Conservation (phyloP, 768 basidiomycete species). For the Kwoniella pini region DNA sequence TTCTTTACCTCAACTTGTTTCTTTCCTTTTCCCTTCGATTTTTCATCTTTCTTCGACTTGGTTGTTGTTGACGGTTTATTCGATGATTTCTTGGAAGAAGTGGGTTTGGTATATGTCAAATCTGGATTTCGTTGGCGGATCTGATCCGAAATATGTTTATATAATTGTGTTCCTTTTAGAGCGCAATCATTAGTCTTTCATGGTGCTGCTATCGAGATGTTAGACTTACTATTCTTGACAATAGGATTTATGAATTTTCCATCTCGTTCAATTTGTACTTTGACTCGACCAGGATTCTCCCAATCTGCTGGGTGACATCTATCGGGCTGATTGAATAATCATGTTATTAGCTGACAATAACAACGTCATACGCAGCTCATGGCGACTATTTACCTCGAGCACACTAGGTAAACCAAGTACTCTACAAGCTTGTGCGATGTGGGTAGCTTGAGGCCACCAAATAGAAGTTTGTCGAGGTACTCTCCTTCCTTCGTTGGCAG, state of each 20-base stretch:
- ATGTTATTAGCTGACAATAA: background rate
- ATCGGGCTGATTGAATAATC: constrained; percentile 55
- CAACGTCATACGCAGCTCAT: background rate
- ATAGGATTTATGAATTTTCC: constrained; percentile 51
- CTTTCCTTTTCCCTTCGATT: background rate
- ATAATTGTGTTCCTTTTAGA: constrained; percentile 57
- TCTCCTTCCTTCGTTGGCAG: constrained; percentile 80
- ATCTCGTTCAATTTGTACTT: constrained; percentile 63
- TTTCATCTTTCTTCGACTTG: background rate
- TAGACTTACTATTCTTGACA: constrained; percentile 55
- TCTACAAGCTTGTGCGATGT: constrained; percentile 81
- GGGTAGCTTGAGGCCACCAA: constrained; percentile 94
- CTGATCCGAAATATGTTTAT: constrained; percentile 46
- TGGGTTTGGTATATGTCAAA: constrained; percentile 13
- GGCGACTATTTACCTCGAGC: constrained; percentile 66
- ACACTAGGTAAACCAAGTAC: constrained; percentile 75
- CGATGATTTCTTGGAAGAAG: constrained; percentile 16
- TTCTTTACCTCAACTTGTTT: constrained; percentile 5
- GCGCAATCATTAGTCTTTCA: too few relatives aligned
- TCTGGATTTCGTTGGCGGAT: constrained; percentile 41
- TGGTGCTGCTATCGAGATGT: background rate
- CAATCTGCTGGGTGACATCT: constrained; percentile 94
- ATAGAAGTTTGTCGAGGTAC: constrained; percentile 74
- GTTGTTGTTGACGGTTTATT: constrained; percentile 8
- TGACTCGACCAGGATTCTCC: constrained; percentile 95